These are phyloP conservation scores for Acacia pycnantha DNA, from an alignment of 331 rosid genomes.

Conservation along the genomic window DNA sequence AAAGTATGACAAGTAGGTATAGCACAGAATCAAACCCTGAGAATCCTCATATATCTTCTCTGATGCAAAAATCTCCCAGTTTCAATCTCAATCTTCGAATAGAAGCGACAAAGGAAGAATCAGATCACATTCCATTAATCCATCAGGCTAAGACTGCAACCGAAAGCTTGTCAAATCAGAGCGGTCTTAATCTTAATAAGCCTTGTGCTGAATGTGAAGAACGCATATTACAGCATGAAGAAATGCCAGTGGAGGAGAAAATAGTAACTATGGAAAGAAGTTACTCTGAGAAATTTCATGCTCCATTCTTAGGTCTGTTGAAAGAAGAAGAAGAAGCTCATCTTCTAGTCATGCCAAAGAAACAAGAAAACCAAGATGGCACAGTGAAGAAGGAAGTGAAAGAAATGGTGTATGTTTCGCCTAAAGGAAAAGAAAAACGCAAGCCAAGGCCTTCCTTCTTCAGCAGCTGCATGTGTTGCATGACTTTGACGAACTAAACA, in stretches of 20 bases:
- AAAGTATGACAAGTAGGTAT: conserved; percentile 49
- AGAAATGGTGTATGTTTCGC: conserved; percentile 39
- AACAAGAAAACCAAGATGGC: conserved; percentile 31
- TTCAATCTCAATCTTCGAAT: conserved; percentile 63
- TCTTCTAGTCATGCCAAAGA: conserved; percentile 34
- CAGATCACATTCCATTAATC: conserved; percentile 63
- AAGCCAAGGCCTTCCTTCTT: conserved; percentile 58
- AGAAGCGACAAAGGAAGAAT: conserved; percentile 48
- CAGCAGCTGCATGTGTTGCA: conserved; percentile 81
- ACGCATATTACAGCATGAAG: conserved; percentile 17
- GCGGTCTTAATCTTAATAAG: conserved; percentile 18
- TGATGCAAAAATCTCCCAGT: conserved; percentile 80
- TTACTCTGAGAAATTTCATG: conserved; percentile 49
- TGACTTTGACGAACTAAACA: conserved; percentile 52
- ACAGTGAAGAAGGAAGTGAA: conserved; percentile 29
- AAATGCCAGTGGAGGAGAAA: conserved; percentile 54
- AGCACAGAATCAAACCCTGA: conserved; percentile 73
- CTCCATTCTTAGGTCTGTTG: conserved; percentile 49
- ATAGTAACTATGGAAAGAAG: conserved; percentile 64
- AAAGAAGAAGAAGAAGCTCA: conserved; percentile 60
- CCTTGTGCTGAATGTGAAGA: conserved; percentile 28
- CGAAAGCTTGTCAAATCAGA: conserved; percentile 32
- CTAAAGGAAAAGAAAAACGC: conserved; percentile 53
- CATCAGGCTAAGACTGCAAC: conserved; percentile 40
- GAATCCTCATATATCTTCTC: conserved; percentile 34